phyloP scores from a whole-genome alignment of 371 early-diverging fungal species.

The Paramicrosporidium saccamoebae region DNA sequence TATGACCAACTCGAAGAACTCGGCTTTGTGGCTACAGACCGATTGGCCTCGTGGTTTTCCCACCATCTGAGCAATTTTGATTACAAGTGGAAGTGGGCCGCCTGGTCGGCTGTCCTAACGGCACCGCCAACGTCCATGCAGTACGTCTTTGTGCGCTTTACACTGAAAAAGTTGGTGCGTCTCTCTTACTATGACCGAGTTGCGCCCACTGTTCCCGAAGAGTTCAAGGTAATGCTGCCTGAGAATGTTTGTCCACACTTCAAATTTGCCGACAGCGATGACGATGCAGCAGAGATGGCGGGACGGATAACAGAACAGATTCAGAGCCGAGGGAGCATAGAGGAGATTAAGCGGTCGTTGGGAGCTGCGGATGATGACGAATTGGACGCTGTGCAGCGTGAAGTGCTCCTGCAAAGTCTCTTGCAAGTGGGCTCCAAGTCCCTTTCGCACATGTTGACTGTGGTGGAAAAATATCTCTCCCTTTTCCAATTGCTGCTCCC shows the following conservation, averaged over 20 bases:
- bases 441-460: constrained; percentile 62
- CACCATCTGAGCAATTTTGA: constrained; percentile 71
- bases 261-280: background rate
- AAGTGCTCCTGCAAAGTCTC: constrained; percentile 39
- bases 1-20: no score
- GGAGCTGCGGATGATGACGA: constrained; percentile 9
- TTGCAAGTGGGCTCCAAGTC: constrained; percentile 56
- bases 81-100: constrained; percentile 58
- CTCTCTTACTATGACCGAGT: constrained; percentile 64
- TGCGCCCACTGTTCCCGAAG: constrained; percentile 27
- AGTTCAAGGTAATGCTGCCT: constrained; percentile 19
- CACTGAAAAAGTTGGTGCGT: constrained; percentile 31
- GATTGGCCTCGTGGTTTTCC: constrained; percentile 51
- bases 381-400: constrained; percentile 13
- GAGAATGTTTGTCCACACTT: constrained; percentile 1
- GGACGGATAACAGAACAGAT: no score
- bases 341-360: constrained; percentile 9
- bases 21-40: no score
- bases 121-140: constrained; percentile 3
- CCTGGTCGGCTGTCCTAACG: constrained; percentile 14
- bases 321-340: constrained; percentile 12
- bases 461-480: constrained; percentile 31
- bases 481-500: constrained; percentile 4
- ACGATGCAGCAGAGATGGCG: no score
- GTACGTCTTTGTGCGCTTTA: constrained; percentile 29